Base-by-base conservation (phyloP, 1,139 yeast genomes). In the Sugiyamaella pinicola region DNA sequence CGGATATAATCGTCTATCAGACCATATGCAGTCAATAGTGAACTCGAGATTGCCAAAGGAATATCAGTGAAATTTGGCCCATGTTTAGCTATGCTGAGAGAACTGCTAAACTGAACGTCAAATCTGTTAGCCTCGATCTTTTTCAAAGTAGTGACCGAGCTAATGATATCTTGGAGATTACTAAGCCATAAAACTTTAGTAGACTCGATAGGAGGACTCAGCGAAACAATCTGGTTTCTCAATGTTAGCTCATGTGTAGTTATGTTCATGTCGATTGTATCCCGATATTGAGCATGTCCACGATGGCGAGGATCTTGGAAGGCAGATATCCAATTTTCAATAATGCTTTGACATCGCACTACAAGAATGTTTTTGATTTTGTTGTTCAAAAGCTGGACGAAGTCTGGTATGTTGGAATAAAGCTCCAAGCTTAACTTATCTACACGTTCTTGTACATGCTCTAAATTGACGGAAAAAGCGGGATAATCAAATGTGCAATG, bases 401-500 rank as follows among this genome's bases (percentile, higher is more conserved):
- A 74, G 0, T 49, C 51, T 0, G 66, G 66, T 13, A 78, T 59
- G 42, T 76, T 73, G 1, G 70, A 63, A 59, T 72, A 78, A 3
- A 76, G 77, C 19, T 76, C 80, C 26, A 75, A 65, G 4, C 71
- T 65, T 2, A 83, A 61, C 15, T 68, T 68, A 52, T 75, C 74
- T 8, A 82, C 71, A 22, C 74, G 65, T 1, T 61, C 60, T 55
- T 82, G 85, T 6, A 84, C 65, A 1, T 58, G 45, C 0, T 55
- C 53, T 1, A 83, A 59, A 1, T 62, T 38, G 0, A 42, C 12
- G 0, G 55, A 39, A 31, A 77, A 63, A 26, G 42, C 12, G 13
- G 39, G 19, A 18, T 17, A 6, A 62, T 59, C 47, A 44, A 58
- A 83, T 0, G 35, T 47, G 59, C 67, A 64, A 72, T 70, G 1